Evolutionary conservation across 192 early-diverging fungal species (phyloP).

Genomic region (Rhizoclosmatium sp.): DNA sequence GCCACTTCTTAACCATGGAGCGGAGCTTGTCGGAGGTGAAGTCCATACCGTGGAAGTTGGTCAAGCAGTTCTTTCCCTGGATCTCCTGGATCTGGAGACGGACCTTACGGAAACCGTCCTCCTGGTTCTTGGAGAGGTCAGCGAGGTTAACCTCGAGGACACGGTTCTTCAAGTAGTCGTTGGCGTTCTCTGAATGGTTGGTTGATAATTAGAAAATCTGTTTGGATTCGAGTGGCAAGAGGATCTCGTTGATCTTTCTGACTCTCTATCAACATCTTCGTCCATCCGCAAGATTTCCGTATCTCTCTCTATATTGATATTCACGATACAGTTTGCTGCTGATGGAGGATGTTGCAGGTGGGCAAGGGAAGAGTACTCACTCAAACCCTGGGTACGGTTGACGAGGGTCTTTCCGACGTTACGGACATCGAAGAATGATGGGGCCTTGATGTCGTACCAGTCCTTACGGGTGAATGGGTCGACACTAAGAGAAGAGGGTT

Average conservation of each 20-base stretch:
- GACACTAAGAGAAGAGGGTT: conserved; percentile 65
- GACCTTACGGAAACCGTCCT: conserved; percentile 97
- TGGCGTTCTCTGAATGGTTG: conserved; percentile 75
- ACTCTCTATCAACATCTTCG: too few species aligned
- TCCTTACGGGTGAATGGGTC: conserved; percentile 99
- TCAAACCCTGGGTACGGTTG: conserved; percentile 99
- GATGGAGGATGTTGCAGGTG: too few species aligned
- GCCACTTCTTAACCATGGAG: conserved; percentile 99
- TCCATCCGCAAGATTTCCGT: too few species aligned
- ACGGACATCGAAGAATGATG: conserved; percentile 93
- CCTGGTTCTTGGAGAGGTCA: conserved; percentile 90
- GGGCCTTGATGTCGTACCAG: conserved; percentile 99
- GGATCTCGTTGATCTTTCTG: too few species aligned
- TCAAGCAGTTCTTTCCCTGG: conserved; percentile 97
- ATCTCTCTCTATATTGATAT: too few species aligned
- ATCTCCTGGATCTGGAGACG: conserved; percentile 97
- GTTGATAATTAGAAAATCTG: neutral
- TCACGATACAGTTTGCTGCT: too few species aligned
- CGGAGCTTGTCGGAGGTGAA: conserved; percentile 99
- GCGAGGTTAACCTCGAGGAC: conserved; percentile 96
- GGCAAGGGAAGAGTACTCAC: conserved; percentile 61
- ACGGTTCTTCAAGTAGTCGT: conserved; percentile 95
- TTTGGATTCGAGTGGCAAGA: neutral
- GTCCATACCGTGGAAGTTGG: conserved; percentile 99
- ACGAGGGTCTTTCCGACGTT: conserved; percentile 99